Evolutionary conservation across 768 basidiomycete species (phyloP).

Genomic region (Basidioascus undulatus): DNA sequence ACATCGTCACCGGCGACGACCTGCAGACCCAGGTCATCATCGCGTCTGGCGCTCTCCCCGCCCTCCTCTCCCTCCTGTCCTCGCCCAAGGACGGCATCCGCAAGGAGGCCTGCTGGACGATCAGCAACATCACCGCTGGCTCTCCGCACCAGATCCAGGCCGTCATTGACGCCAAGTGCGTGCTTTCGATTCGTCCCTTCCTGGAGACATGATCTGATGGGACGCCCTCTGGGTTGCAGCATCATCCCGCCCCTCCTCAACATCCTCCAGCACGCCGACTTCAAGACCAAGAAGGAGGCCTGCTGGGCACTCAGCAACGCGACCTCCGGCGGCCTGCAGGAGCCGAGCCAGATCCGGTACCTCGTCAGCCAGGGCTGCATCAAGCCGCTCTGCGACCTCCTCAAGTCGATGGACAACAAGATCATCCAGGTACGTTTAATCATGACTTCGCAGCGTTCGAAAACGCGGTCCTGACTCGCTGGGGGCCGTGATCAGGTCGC

Average conservation of each 20-base stretch:
- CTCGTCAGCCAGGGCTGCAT: conserved; percentile 95
- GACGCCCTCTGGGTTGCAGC: no score
- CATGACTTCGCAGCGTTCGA: background rate
- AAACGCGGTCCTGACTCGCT: background rate
- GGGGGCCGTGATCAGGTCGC: conserved; percentile 81
- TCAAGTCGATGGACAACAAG: conserved; percentile 99
- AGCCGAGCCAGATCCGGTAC: conserved; percentile 91
- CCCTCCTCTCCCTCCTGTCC: conserved; percentile 71
- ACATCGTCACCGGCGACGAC: conserved; percentile 98
- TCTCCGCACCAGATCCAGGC: conserved; percentile 90
- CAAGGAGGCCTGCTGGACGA: conserved; percentile 99
- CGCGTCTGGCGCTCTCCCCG: conserved; percentile 87
- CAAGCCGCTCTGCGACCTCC: conserved; percentile 87
- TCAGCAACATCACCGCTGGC: conserved; percentile 94
- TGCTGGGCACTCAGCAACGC: conserved; percentile 99
- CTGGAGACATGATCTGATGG: background rate
- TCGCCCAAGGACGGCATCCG: conserved; percentile 97
- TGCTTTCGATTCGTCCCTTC: background rate
- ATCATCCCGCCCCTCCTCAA: conserved; percentile 96
- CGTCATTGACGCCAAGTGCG: conserved; percentile 77
- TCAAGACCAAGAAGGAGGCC: conserved; percentile 98
- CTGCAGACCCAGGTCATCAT: conserved; percentile 98
- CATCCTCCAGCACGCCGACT: conserved; percentile 89
- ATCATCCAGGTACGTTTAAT: conserved; percentile 50
- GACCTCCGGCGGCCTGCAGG: conserved; percentile 87